Percentiles rank a stretch among this genome's conserved stretches.
Conservation (phyloP, 106 monocot species). For the Phalaenopsis equestris region DNA sequence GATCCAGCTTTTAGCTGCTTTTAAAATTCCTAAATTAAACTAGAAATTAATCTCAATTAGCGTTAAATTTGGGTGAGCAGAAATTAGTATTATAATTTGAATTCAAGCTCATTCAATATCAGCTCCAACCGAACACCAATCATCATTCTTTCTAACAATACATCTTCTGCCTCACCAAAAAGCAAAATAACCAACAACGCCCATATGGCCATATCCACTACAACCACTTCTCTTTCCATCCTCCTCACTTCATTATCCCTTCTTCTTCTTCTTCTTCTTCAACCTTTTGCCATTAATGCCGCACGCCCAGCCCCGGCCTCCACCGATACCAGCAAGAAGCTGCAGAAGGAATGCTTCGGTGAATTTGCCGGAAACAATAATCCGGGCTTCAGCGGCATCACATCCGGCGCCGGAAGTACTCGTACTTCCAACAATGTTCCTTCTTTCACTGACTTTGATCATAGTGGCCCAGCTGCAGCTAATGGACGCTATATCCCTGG, state of each 20-base stretch:
- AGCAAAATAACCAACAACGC: neutral
- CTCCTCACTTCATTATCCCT: neutral
- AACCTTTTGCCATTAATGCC: neutral
- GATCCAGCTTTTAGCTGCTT: too few species aligned
- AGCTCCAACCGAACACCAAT: neutral
- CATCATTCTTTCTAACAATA: neutral
- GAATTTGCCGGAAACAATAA: neutral
- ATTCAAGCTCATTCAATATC: too few species aligned
- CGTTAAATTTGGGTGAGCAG: too few species aligned
- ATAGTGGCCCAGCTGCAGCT: constrained; percentile 14
- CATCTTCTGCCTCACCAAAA: neutral
- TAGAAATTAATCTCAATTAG: too few species aligned
- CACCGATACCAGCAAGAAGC: constrained; percentile 1
- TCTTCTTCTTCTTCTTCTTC: neutral
- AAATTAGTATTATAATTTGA: too few species aligned
- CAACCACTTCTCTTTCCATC: neutral
- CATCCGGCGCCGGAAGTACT: neutral
- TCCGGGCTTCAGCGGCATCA: neutral
- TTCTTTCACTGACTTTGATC: constrained; percentile 9
- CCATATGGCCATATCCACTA: neutral
- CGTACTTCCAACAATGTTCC: neutral
- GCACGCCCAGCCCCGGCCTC: constrained; percentile 5
- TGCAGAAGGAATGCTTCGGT: constrained; percentile 9
- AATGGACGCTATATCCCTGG: constrained; percentile 12
- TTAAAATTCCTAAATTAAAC: too few species aligned